Conservation (phyloP, 2,329 filamentous ascomycete genomes). For the Didymosphaeria variabile region DNA sequence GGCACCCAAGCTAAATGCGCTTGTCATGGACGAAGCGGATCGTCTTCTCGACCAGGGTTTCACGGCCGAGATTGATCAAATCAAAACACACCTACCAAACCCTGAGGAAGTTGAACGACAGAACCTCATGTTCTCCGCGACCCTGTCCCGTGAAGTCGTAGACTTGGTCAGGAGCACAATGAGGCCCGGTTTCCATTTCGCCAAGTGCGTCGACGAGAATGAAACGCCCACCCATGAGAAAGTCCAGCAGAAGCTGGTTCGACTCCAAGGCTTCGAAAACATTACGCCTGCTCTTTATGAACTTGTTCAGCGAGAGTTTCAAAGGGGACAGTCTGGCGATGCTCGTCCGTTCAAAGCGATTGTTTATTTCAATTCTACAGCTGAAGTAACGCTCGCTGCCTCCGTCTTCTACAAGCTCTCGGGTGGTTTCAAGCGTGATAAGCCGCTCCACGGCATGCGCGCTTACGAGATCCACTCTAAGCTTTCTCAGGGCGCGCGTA, state of each 20-base stretch:
- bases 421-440: slow-evolving; percentile 44
- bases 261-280: slow-evolving; percentile 76
- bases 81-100: slow-evolving; percentile 66
- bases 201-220: slow-evolving; percentile 84
- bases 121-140: slow-evolving; percentile 95
- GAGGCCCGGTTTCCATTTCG: slow-evolving; percentile 84
- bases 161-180: slow-evolving; percentile 79
- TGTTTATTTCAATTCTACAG: slow-evolving; percentile 85
- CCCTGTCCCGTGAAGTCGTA: slow-evolving; percentile 85
- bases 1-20: slow-evolving; percentile 67
- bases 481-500: slow-evolving; percentile 75
- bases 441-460: slow-evolving; percentile 45
- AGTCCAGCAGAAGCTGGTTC: slow-evolving; percentile 81
- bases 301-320: slow-evolving; percentile 70
- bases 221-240: slow-evolving; percentile 85
- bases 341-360: slow-evolving; percentile 89
- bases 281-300: slow-evolving; percentile 80
- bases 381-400: slow-evolving; percentile 72
- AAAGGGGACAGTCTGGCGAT: slow-evolving; percentile 54
- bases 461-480: slow-evolving; percentile 79
- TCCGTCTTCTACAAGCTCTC: slow-evolving; percentile 65
- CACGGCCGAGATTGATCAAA: slow-evolving; percentile 58
- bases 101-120: slow-evolving; percentile 74
- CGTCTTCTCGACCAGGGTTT: slow-evolving; percentile 70
- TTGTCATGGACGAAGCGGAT: slow-evolving; percentile 74